Evolutionary conservation across 2,329 filamentous ascomycete species (phyloP).

Genomic region (Hypocrella siamensis): DNA sequence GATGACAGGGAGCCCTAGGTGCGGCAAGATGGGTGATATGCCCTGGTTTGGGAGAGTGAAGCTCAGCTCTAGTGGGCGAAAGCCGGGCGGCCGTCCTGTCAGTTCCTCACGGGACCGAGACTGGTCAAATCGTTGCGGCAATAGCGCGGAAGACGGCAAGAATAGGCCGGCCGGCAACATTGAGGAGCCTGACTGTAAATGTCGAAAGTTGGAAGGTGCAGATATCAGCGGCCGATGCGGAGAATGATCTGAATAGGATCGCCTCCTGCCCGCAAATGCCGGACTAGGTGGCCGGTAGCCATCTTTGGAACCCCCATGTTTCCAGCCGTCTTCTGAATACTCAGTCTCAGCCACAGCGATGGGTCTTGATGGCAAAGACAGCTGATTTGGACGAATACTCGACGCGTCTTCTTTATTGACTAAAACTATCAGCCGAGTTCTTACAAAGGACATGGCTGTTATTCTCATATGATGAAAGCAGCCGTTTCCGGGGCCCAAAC

Average conservation of each 20-base stretch:
- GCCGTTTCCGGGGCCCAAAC: no score
- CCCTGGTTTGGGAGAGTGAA: constrained; percentile 26
- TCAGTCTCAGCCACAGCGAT: no score
- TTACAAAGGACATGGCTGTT: no score
- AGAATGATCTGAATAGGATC: constrained; percentile 26
- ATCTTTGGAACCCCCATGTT: constrained; percentile 6
- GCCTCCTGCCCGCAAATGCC: constrained; percentile 29
- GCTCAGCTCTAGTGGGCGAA: constrained; percentile 41
- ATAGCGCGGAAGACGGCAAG: no score
- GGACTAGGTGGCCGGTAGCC: constrained; percentile 19
- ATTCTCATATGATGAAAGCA: no score
- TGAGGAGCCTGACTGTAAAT: constrained; percentile 34
- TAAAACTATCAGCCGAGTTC: no score
- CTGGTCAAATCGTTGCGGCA: no score
- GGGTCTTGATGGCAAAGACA: no score
- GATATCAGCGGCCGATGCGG: constrained; percentile 41
- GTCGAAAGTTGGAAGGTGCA: constrained; percentile 42
- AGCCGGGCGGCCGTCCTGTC: constrained; percentile 20
- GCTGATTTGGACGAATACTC: no score
- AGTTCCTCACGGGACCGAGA: neutral
- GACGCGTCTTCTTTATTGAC: no score
- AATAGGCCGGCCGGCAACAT: constrained; percentile 18
- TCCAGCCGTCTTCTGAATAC: no score
- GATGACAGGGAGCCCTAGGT: constrained; percentile 26
- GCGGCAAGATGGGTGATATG: constrained; percentile 35